phyloP scores from a whole-genome alignment of 768 basidiomycete genomes.

The Gymnopilus dilepis region DNA sequence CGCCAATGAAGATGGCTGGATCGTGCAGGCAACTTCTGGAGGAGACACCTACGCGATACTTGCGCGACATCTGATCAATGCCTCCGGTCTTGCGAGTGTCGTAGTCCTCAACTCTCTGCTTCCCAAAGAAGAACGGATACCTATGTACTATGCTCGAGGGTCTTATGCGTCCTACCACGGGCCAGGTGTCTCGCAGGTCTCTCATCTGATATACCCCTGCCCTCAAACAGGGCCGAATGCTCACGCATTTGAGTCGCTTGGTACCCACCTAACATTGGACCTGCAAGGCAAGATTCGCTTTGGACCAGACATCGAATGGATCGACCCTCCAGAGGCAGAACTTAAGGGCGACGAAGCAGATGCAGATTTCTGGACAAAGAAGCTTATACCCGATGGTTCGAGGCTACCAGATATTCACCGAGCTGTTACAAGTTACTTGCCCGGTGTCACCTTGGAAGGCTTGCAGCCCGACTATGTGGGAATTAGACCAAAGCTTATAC shows the following conservation, averaged over 20 bases:
- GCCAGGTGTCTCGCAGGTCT: constrained; percentile 68
- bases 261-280: constrained; percentile 91
- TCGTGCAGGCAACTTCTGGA: constrained; percentile 78
- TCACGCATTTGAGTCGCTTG: constrained; percentile 81
- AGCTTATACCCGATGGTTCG: constrained; percentile 68
- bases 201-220: constrained; percentile 90
- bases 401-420: constrained; percentile 67
- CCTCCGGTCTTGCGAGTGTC: constrained; percentile 75
- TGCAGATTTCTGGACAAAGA: constrained; percentile 76
- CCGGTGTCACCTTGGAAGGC: constrained; percentile 60
- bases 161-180: constrained; percentile 91
- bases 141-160: constrained; percentile 82
- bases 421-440: constrained; percentile 78
- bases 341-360: constrained; percentile 44
- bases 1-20: constrained; percentile 72
- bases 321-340: constrained; percentile 55
- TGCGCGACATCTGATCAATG: constrained; percentile 80
- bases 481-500: constrained; percentile 85
- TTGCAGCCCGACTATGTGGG: constrained; percentile 85
- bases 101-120: constrained; percentile 76
- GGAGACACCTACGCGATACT: constrained; percentile 65
- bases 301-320: constrained; percentile 93
- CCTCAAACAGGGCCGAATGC: constrained; percentile 65
- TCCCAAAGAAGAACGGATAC: constrained; percentile 58
- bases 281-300: constrained; percentile 85